Percentiles rank a stretch among this genome's conserved stretches.
Evolutionary conservation across 2,329 filamentous ascomycete species (phyloP).

Genomic region (Proliferodiscus dingleyae): DNA sequence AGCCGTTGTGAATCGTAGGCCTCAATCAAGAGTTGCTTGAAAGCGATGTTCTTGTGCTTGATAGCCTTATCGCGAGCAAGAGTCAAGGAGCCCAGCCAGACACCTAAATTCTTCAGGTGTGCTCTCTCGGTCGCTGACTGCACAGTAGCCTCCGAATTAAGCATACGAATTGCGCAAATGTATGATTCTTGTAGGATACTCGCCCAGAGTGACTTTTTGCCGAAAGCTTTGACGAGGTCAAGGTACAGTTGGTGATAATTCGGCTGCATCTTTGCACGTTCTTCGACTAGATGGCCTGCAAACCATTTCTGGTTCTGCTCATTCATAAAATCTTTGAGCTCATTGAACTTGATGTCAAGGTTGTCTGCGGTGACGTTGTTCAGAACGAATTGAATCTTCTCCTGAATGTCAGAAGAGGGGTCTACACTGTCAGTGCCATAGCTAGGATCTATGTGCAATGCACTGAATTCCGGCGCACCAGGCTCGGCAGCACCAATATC

Average conservation of each 20-base stretch:
- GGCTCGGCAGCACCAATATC: slow-evolving; percentile 56
- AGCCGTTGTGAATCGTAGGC: slow-evolving; percentile 89
- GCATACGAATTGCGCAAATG: slow-evolving; percentile 74
- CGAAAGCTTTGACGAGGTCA: slow-evolving; percentile 78
- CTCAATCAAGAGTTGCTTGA: slow-evolving; percentile 91
- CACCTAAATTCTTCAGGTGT: slow-evolving; percentile 87
- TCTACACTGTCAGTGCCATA: slow-evolving; percentile 68
- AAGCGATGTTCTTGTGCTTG: slow-evolving; percentile 93
- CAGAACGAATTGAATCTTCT: slow-evolving; percentile 90
- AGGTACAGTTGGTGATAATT: slow-evolving; percentile 95
- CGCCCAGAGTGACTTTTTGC: slow-evolving; percentile 72
- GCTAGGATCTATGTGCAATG: slow-evolving; percentile 71
- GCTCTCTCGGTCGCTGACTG: slow-evolving; percentile 78
- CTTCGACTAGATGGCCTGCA: slow-evolving; percentile 87
- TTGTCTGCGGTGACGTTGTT: slow-evolving; percentile 96
- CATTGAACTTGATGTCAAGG: slow-evolving; percentile 74
- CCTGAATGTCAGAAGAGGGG: slow-evolving; percentile 78
- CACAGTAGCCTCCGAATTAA: slow-evolving; percentile 86
- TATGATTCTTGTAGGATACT: slow-evolving; percentile 95
- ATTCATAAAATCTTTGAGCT: slow-evolving; percentile 73
- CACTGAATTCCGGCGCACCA: slow-evolving; percentile 66
- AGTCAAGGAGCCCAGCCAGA: slow-evolving; percentile 89
- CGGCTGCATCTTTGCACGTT: slow-evolving; percentile 93
- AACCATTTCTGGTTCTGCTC: slow-evolving; percentile 93
- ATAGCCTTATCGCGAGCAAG: slow-evolving; percentile 92